Evolutionary conservation across 176 grass and related monocot genomes (phyloP), one percentile per base, ranked within the genome.

Genomic region (Triticum dicoccoides): DNA sequence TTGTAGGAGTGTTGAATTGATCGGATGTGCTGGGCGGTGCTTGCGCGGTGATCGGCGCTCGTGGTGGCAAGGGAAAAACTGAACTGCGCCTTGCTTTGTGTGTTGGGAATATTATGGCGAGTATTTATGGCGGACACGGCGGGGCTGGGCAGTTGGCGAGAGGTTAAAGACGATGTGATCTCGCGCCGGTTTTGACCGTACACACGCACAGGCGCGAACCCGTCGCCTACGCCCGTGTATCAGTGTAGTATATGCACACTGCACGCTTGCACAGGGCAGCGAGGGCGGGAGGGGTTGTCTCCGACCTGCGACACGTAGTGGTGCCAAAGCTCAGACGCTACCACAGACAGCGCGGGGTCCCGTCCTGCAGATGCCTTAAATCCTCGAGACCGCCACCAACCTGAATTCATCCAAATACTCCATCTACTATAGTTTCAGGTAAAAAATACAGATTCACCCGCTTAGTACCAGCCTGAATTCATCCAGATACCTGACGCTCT

Each of bases 91-190:
- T n/a, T 49, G 62, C 39, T 33, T 29, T 15, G 79, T 24, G 11
- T 32, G 59, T 12, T n/a, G 23, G 5, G 5, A 6, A 45, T 5
- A 52, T 66, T 85, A 47, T 47, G 45, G 45, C 11, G 45, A 47
- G 45, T 49, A 49, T 49, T 49, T 20, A 69, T 59, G 74, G 20
- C 20, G 56, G 20, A 9, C 71, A 29, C 32, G 62, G 41, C 14
- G 32, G 27, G 39, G 29, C 44, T 65, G 5, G 73, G 42, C 45
- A 24, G 64, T 59, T 79, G 69, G 24, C 13, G 82, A 10, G 82
- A 10, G 73, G 39, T 88, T 83, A 32, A 78, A 61, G 61, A 47
- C 72, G 37, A 88, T 54, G 86, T 25, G 80, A 69, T 83, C 24
- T 1, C 41, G 44, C 68, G 59, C 58, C 61, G 69, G 47, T 74